Evolutionary conservation across 257 asterid genomes (phyloP), one percentile per base, ranked within the genome.

Genomic region (Thymus mandschuricus): DNA sequence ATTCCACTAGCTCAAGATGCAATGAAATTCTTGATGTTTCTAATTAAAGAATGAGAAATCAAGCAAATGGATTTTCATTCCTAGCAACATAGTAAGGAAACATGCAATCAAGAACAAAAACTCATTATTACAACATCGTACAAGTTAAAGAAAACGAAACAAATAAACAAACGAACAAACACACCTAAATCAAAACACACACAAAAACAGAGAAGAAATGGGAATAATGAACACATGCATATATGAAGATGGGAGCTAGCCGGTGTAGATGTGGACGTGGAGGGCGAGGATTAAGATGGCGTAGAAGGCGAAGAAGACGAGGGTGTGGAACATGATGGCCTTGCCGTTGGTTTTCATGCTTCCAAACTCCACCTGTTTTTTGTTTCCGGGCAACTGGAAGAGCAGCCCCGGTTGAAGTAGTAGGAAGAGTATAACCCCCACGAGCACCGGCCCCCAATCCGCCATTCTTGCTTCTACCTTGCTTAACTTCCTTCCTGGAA

Each of bases 391-490:
- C 8, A 90, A 41, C 90, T 88, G 95, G 76, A 92, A 85, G 6
- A 92, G 79, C 62, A 92, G 79, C 4, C 96, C 96, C 11, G 97
- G 98, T 27, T 88, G 97, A 64, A 92, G 80, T 13, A 92, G 70
- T 10, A 90, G 40, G 86, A 88, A 92, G 56, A 92, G 96, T 15
- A 92, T 86, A 48, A 90, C 96, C 38, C 96, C 98, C 40, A 92
- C 69, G 0, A 90, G 82, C 82, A 90, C 97, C 0, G 96, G 98
- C 2, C 88, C 97, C 98, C 98, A 92, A 49, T 90, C 98, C 51
- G 96, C 97, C 97, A 43, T 43, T 43, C 48, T 43, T 1, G 2
- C 48, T 43, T 43, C 7, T 43, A 43, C 48, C 48, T 43, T 43
- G 4, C 21, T 21, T 21, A 21, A 21, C 21, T 21, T 21, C 21